phyloP scores from a whole-genome alignment of 345 rosid species.

The Euclidium syriacum region DNA sequence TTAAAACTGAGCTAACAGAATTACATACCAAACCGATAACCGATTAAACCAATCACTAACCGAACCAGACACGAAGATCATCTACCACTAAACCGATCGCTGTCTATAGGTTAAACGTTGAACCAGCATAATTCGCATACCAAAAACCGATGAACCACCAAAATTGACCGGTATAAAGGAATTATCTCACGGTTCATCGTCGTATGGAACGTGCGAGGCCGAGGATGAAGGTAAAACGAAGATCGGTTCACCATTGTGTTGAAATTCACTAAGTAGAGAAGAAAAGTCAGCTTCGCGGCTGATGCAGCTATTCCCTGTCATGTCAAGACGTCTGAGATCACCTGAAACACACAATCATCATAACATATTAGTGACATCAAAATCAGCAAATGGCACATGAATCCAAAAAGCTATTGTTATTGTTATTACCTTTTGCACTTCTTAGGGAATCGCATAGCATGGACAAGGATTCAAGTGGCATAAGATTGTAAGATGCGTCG shows the following conservation, averaged over 20 bases:
- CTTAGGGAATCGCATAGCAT: conserved; percentile 55
- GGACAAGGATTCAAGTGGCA: conserved; percentile 66
- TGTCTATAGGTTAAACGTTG: neutral
- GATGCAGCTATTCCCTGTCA: conserved; percentile 60
- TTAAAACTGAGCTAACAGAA: no score
- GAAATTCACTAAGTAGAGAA: conserved; percentile 51
- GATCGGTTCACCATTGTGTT: conserved; percentile 52
- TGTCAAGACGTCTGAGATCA: conserved; percentile 56
- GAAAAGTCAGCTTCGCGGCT: conserved; percentile 28
- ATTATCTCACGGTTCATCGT: conserved; percentile 66
- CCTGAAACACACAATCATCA: conserved; percentile 37
- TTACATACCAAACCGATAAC: no score
- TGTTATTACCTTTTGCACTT: conserved; percentile 46
- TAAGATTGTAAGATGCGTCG: conserved; percentile 67
- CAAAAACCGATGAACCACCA: neutral
- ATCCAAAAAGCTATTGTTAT: neutral
- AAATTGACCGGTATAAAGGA: neutral
- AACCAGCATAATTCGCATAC: neutral
- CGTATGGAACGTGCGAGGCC: conserved; percentile 46
- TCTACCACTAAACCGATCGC: no score
- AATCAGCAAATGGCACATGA: neutral
- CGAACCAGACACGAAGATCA: no score
- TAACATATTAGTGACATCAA: neutral
- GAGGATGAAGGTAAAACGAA: conserved; percentile 43
- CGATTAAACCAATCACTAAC: no score